Percentiles rank a stretch among this genome's conserved stretches.
Evolutionary conservation across 129 eudicot genomes (phyloP).

Genomic region (Apium graveolens): DNA sequence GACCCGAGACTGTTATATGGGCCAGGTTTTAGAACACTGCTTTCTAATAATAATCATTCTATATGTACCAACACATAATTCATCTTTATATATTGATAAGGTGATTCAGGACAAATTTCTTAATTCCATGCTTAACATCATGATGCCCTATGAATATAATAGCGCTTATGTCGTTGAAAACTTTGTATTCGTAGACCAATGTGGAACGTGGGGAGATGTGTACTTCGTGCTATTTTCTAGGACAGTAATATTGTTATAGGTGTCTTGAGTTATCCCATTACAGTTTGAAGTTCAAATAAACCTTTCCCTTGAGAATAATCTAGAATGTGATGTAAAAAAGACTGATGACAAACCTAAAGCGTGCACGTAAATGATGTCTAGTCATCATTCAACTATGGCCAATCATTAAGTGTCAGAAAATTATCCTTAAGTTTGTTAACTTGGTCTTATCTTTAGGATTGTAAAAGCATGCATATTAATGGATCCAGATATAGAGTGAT

Average conservation of each 20-base stretch:
- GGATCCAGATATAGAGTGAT: neutral
- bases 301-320: neutral
- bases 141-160: neutral
- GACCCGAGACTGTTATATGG: too few species aligned
- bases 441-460: neutral
- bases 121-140: neutral
- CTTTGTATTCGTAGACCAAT: neutral
- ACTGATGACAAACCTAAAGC: neutral
- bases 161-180: neutral
- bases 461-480: neutral
- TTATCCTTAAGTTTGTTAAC: neutral
- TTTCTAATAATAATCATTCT: neutral
- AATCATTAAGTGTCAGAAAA: neutral
- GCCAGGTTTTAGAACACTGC: neutral
- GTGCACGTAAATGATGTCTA: neutral
- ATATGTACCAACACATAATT: too few species aligned
- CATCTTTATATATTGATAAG: neutral
- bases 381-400: neutral
- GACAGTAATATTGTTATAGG: neutral
- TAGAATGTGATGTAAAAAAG: neutral
- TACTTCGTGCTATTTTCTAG: neutral
- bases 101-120: neutral
- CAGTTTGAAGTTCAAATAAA: neutral
- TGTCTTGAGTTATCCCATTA: neutral
- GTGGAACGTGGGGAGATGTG: neutral